Evolutionary conservation across 73 alveolate genomes (phyloP).

Genomic region (Paramecium pentaurelia): DNA sequence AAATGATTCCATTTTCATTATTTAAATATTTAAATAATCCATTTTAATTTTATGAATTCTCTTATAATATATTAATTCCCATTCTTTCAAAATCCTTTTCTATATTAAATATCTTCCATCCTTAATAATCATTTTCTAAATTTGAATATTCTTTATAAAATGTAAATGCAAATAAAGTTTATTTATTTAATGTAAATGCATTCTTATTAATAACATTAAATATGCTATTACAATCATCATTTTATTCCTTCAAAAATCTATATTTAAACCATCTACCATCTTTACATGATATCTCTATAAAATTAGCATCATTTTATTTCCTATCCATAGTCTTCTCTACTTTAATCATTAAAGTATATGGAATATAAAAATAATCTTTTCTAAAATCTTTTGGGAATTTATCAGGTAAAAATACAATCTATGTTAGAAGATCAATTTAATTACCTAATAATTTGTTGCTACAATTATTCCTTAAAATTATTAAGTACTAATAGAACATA

Average conservation of each 20-base stretch:
- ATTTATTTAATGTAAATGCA: slow-evolving; percentile 37
- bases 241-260: not conserved
- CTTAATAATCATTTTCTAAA: slow-evolving; percentile 32
- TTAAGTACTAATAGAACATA: not conserved
- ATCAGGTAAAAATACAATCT: slow-evolving; percentile 30
- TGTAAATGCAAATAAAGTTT: slow-evolving; percentile 7
- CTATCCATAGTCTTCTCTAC: slow-evolving; percentile 44
- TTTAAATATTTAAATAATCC: slow-evolving; percentile 47
- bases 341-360: slow-evolving; percentile 16
- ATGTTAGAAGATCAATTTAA: not conserved
- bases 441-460: slow-evolving; percentile 18
- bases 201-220: not conserved
- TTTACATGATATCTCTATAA: slow-evolving; percentile 8
- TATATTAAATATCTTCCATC: slow-evolving; percentile 29
- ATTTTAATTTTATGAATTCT: not conserved
- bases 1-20: slow-evolving; percentile 40
- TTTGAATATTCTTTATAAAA: not conserved
- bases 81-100: slow-evolving; percentile 52
- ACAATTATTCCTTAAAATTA: not conserved
- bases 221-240: not conserved
- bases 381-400: slow-evolving; percentile 1
- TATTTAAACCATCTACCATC: slow-evolving; percentile 54
- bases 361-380: slow-evolving; percentile 41
- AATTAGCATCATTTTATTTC: slow-evolving; percentile 25
- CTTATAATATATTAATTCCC: not conserved